These are phyloP conservation scores for Handroanthus guayacan DNA, from an alignment of 257 asterid species.

Conservation along the genomic window DNA sequence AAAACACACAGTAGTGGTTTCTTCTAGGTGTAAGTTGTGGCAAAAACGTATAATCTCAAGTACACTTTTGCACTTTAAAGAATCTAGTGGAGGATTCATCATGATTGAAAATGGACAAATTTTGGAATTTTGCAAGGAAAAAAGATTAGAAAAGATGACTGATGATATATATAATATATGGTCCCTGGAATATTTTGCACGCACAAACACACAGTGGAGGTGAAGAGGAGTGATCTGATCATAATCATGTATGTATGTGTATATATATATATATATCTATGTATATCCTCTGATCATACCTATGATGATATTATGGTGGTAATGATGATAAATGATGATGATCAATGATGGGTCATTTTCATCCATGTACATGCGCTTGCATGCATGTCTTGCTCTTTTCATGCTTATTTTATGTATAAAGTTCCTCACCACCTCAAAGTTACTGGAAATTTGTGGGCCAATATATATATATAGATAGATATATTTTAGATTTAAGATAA, in stretches of 20 bases:
- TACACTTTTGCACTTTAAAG: slow-evolving; percentile 44
- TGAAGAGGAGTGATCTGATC: background rate
- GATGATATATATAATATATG: background rate
- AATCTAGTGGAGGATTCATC: slow-evolving; percentile 40
- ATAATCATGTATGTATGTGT: background rate
- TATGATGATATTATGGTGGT: slow-evolving; percentile 20
- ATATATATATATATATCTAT: background rate
- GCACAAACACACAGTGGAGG: slow-evolving; percentile 34
- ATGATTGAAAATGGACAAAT: slow-evolving; percentile 35
- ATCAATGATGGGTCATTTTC: slow-evolving; percentile 57
- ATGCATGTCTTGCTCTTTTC: slow-evolving; percentile 50
- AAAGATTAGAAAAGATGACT: background rate
- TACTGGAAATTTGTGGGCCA: slow-evolving; percentile 57
- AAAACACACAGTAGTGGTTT: slow-evolving; percentile 22
- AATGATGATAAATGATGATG: slow-evolving; percentile 15
- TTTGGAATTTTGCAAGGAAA: too few species aligned
- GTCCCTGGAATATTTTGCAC: slow-evolving; percentile 32
- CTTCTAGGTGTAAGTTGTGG: slow-evolving; percentile 10
- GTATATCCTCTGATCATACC: slow-evolving; percentile 5
- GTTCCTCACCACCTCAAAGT: slow-evolving; percentile 38
- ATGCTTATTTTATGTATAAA: slow-evolving; percentile 47
- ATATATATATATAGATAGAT: background rate
- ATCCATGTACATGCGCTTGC: slow-evolving; percentile 43
- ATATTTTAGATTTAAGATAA: background rate
- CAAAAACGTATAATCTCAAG: slow-evolving; percentile 14